phyloP scores from a whole-genome alignment of 2,329 filamentous ascomycete genomes.

The Salinomyces thailandicus region DNA sequence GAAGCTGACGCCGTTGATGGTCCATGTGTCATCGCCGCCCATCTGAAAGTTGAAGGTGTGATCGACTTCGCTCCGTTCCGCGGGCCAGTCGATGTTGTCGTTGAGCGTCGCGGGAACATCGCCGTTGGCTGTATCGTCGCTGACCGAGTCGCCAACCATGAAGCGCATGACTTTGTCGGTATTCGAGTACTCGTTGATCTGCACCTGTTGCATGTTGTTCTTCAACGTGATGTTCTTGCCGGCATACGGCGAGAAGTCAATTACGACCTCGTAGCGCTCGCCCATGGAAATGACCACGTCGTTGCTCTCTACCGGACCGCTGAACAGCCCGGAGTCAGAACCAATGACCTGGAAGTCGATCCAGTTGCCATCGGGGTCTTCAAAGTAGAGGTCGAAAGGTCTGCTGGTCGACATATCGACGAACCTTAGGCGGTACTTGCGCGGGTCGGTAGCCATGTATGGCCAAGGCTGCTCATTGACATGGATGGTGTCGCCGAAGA shows the following conservation, averaged over 20 bases:
- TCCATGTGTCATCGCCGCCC: conserved; percentile 32
- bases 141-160: conserved; percentile 34
- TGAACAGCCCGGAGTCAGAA: conserved; percentile 44
- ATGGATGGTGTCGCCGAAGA: conserved; percentile 49
- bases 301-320: conserved; percentile 33
- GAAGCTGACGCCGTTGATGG: conserved; percentile 43
- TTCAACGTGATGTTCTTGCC: conserved; percentile 34
- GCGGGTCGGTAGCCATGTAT: conserved; percentile 46
- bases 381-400: conserved; percentile 41
- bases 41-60: conserved; percentile 39
- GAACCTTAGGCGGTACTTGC: conserved; percentile 50
- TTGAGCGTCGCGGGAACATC: conserved; percentile 28
- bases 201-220: conserved; percentile 16
- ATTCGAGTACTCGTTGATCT: conserved; percentile 41
- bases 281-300: conserved; percentile 43
- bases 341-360: conserved; percentile 45
- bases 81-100: conserved; percentile 24
- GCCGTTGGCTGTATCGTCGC: conserved; percentile 30
- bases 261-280: conserved; percentile 48
- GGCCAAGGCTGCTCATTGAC: conserved; percentile 53
- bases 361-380: conserved; percentile 24
- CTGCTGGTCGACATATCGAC: conserved; percentile 42
- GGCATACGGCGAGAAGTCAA: conserved; percentile 43
- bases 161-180: conserved; percentile 46
- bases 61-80: conserved; percentile 28